Base-by-base conservation (phyloP, 2,329 filamentous ascomycete genomes). In the Aspergillus pseudotamarii region DNA sequence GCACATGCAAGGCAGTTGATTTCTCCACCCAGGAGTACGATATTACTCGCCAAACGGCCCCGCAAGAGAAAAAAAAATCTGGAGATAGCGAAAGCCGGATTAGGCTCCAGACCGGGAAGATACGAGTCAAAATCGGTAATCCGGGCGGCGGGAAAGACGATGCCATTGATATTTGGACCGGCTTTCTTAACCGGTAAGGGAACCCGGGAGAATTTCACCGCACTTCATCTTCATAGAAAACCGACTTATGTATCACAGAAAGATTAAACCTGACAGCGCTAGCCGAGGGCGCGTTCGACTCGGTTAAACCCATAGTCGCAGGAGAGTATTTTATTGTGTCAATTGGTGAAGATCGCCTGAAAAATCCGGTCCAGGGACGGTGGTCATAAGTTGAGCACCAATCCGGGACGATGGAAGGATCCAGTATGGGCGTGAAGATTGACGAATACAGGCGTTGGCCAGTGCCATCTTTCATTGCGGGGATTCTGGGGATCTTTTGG, bases 371-470 rank as follows among this genome's bases (percentile, higher is more conserved):
- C 36, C 14, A 55, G 14, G 34, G 12, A 36, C 50, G 50, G 9
- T 19, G 32, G 32, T n/a, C 32, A 21, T 34, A 16, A 32, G 19
- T 23, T 54, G 30, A 6, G 30, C 30, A 36, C 50, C 32, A 36
- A 54, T 21, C 32, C 30, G 26, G 23, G 23, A 50, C 19, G 16
- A 6, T n/a, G 21, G 28, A 19, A 34, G 48, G 48, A 6, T 32
- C 32, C 32, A 55, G 51, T 32, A 54, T 54, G 51, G 34, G 34
- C 51, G 51, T 55, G 32, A 55, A 55, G 11, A 55, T 38, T 55
- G 23, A 55, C 32, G 21, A 55, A 55, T 38, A 6, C 51, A 55
- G 32, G 32, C 21, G 51, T 38, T 55, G 32, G 32, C 34, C 51
- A 36, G 51, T 38, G 51, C 51, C 30, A 55, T 19, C 21, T 34